phyloP scores from a whole-genome alignment of 176 grass and related monocot genomes.

The Puya raimondii region DNA sequence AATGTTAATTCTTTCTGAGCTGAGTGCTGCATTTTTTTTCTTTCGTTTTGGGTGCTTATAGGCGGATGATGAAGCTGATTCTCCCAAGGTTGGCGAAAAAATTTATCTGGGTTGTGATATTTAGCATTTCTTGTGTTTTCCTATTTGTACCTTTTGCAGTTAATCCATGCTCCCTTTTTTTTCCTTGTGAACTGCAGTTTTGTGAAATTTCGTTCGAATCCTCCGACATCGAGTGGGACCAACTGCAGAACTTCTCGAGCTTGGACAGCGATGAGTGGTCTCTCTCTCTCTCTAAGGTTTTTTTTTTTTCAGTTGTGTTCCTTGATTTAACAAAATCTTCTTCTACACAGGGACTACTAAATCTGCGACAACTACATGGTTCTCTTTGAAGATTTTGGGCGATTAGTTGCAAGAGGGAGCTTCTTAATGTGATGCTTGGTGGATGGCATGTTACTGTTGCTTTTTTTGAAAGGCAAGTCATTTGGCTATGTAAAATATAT shows the following conservation, averaged over 20 bases:
- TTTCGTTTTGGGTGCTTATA: background rate
- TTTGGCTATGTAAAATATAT: conserved; percentile 27
- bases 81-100: background rate
- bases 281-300: background rate
- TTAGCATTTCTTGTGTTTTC: background rate
- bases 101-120: background rate
- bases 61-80: conserved; percentile 16
- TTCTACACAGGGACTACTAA: background rate
- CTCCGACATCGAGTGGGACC: too few relatives aligned
- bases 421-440: background rate
- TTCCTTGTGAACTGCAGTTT: conserved; percentile 13
- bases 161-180: background rate
- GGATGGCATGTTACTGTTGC: background rate
- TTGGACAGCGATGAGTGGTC: conserved; percentile 3
- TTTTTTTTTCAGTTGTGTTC: background rate
- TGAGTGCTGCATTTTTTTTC: background rate
- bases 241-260: background rate
- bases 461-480: conserved; percentile 26
- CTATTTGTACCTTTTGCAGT: conserved; percentile 4
- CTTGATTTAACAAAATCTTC: background rate
- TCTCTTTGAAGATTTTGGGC: conserved; percentile 7
- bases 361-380: background rate
- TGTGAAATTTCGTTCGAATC: conserved; percentile 11
- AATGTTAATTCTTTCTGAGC: background rate
- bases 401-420: background rate